Evolutionary conservation across 164 flowering plant genomes (phyloP).

Genomic region (Paratinospora sagittata): DNA sequence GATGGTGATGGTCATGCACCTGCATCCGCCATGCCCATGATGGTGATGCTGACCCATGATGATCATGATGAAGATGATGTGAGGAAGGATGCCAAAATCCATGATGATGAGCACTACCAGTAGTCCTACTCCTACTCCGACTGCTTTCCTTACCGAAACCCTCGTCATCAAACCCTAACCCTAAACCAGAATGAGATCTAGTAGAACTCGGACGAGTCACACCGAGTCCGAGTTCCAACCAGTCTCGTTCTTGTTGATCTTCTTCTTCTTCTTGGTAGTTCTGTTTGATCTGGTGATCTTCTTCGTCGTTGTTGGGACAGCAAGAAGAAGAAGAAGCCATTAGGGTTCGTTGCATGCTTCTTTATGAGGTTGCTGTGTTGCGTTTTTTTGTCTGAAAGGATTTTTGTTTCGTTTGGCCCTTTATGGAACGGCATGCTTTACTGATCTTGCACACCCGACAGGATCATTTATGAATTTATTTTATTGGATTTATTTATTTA

Average conservation of each 20-base stretch:
- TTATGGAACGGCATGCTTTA: slow-evolving; percentile 16
- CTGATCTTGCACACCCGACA: slow-evolving; percentile 2
- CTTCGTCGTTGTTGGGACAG: neutral
- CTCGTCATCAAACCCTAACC: slow-evolving; percentile 19
- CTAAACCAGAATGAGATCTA: slow-evolving; percentile 9
- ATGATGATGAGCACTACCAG: slow-evolving; percentile 10
- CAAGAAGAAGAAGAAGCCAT: slow-evolving; percentile 11
- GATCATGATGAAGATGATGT: neutral
- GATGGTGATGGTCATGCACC: no score
- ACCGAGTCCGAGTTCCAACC: slow-evolving; percentile 23
- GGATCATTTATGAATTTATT: neutral
- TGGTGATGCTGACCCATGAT: neutral
- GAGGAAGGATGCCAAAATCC: neutral
- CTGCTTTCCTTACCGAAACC: neutral
- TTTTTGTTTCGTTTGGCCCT: slow-evolving; percentile 11
- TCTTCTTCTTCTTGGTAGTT: no score
- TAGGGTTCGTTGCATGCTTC: no score
- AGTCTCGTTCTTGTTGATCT: slow-evolving; percentile 5
- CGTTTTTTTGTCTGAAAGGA: slow-evolving; percentile 10
- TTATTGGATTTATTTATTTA: neutral
- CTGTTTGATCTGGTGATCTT: no score
- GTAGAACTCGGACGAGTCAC: neutral
- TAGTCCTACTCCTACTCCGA: no score
- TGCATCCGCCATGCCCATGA: slow-evolving; percentile 20
- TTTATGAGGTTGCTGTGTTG: no score